phyloP scores from a whole-genome alignment of 768 basidiomycete species.

The Suillus brevipes region DNA sequence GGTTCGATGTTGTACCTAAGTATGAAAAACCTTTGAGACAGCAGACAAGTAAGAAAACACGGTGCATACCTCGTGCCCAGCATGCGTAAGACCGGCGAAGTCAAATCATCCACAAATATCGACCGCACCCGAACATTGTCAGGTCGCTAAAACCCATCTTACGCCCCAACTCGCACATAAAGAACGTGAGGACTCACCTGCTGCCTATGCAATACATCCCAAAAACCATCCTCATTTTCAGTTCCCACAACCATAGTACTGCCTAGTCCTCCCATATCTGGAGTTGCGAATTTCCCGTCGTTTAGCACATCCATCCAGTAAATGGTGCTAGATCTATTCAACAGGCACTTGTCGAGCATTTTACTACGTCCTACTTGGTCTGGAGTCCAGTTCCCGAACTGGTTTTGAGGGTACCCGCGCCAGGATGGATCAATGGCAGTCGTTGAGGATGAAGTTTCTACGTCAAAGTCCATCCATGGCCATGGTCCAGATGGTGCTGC shows the following conservation, averaged over 20 bases:
- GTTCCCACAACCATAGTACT: slow-evolving; percentile 4
- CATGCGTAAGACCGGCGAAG: slow-evolving; percentile 54
- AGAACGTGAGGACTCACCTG: slow-evolving; percentile 33
- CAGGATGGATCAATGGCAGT: background rate
- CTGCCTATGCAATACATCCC: slow-evolving; percentile 26
- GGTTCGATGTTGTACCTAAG: slow-evolving; percentile 56
- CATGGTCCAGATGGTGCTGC: slow-evolving; percentile 33
- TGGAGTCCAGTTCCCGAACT: slow-evolving; percentile 35
- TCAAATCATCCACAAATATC: slow-evolving; percentile 51
- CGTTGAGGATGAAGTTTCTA: background rate
- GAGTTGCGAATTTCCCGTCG: slow-evolving; percentile 14
- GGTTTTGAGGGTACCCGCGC: slow-evolving; percentile 29
- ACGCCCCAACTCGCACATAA: background rate
- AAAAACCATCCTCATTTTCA: slow-evolving; percentile 31
- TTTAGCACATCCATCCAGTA: slow-evolving; percentile 26
- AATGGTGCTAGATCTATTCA: slow-evolving; percentile 19
- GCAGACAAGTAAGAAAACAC: background rate
- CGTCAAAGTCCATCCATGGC: slow-evolving; percentile 31
- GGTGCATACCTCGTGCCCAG: slow-evolving; percentile 50
- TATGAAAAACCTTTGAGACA: background rate
- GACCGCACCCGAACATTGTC: slow-evolving; percentile 43
- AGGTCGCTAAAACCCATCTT: slow-evolving; percentile 31
- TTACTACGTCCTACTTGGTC: slow-evolving; percentile 30
- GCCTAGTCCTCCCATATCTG: background rate
- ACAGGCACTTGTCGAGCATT: slow-evolving; percentile 27